phyloP scores from a whole-genome alignment of 2,329 filamentous ascomycete genomes.

The Fusarium sp. region DNA sequence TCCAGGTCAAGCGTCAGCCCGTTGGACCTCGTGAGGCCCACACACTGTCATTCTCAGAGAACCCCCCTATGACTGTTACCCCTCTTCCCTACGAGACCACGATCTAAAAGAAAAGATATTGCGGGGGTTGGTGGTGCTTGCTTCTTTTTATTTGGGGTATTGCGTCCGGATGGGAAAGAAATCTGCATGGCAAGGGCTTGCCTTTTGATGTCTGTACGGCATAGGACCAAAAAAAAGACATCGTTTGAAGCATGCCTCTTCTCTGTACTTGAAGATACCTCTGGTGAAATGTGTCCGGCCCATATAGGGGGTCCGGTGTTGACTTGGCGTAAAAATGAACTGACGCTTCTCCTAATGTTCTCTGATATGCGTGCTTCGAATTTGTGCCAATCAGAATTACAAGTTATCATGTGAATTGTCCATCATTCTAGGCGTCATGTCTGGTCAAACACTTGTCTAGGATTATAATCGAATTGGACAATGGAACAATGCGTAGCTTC shows the following conservation, averaged over 20 bases:
- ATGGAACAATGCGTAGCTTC: background rate
- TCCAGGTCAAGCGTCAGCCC: conserved; percentile 94
- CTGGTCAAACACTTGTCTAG: background rate
- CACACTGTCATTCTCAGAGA: conserved; percentile 83
- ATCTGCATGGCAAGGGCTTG: conserved; percentile 59
- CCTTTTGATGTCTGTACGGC: conserved; percentile 58
- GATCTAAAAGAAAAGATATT: conserved; percentile 74
- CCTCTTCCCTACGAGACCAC: conserved; percentile 98
- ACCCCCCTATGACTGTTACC: conserved; percentile 89
- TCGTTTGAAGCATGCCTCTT: conserved; percentile 46
- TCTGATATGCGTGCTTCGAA: background rate
- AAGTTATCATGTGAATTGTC: background rate
- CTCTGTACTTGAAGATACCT: conserved; percentile 42
- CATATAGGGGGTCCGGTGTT: conserved; percentile 8
- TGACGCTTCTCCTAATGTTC: conserved; percentile 5
- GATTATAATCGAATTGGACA: background rate
- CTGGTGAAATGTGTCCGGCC: conserved; percentile 36
- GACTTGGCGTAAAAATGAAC: conserved; percentile 25
- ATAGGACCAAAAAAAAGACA: conserved; percentile 55
- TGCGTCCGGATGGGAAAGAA: conserved; percentile 59
- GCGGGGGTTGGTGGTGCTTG: conserved; percentile 50
- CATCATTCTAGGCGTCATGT: no score
- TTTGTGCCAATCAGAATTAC: background rate
- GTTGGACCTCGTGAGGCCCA: conserved; percentile 81
- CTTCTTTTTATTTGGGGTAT: conserved; percentile 59